Evolutionary conservation across 495 filamentous ascomycete species (phyloP).

Genomic region (Lichenothelia convexa): DNA sequence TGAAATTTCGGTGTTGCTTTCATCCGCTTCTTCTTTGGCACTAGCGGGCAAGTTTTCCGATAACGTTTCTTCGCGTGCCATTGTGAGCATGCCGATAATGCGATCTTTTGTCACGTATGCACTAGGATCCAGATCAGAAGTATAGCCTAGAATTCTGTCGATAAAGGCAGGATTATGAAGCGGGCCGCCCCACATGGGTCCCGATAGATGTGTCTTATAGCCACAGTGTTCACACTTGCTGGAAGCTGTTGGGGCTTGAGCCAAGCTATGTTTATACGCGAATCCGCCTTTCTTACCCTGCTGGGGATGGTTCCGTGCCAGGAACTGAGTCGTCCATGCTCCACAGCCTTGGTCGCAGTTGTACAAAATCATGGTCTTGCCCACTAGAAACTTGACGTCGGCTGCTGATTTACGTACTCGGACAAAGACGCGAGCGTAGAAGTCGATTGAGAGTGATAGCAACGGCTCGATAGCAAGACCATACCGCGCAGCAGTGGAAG

Average conservation of each 20-base stretch:
- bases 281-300: conserved; percentile 48
- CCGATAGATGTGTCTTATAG: conserved; percentile 60
- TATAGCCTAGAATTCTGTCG: conserved; percentile 46
- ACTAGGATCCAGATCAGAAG: conserved; percentile 39
- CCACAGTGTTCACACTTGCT: conserved; percentile 64
- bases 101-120: conserved; percentile 62
- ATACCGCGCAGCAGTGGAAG: conserved; percentile 62
- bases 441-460: conserved; percentile 85
- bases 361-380: conserved; percentile 86
- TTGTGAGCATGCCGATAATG: conserved; percentile 80
- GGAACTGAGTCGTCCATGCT: conserved; percentile 60
- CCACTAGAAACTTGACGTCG: conserved; percentile 72
- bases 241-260: conserved; percentile 43
- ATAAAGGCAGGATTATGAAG: conserved; percentile 73
- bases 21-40: conserved; percentile 2
- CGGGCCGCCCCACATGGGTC: conserved; percentile 88
- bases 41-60: conserved; percentile 1
- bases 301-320: conserved; percentile 45
- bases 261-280: conserved; percentile 57
- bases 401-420: conserved; percentile 57
- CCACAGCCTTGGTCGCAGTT: conserved; percentile 80
- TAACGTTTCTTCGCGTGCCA: conserved; percentile 56
- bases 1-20: background rate
- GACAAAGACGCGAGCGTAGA: conserved; percentile 83
- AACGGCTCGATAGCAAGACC: conserved; percentile 84